Evolutionary conservation across 768 basidiomycete species (phyloP).

Genomic region (Amanita jacksonii): DNA sequence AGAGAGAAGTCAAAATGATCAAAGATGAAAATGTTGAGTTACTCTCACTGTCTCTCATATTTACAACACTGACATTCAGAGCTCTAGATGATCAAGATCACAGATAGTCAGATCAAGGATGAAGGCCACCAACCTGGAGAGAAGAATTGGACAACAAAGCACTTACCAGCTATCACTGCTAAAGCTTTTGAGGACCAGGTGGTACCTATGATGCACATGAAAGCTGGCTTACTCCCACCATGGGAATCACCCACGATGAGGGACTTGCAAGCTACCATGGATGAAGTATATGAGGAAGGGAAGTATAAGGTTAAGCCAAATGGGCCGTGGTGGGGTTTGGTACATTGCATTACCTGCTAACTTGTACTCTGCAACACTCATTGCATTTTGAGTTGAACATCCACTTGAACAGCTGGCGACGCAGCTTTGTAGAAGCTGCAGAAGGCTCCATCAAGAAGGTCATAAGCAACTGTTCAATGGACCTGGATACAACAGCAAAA

Average conservation of each 20-base stretch:
- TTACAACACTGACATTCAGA: too few relatives aligned
- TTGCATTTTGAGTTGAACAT: not conserved
- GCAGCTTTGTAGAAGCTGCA: not conserved
- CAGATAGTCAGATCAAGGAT: too few relatives aligned
- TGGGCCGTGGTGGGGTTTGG: not conserved
- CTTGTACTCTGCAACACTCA: not conserved
- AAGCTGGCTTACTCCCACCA: not conserved
- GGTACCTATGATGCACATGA: not conserved
- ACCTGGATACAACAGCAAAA: not conserved
- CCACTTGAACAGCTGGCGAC: not conserved
- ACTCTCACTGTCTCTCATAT: not conserved
- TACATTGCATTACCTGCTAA: not conserved
- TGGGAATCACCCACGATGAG: not conserved
- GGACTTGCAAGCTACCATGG: not conserved
- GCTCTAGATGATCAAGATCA: too few relatives aligned
- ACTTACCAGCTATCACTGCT: not conserved
- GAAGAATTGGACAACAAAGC: not conserved
- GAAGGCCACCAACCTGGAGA: too few relatives aligned
- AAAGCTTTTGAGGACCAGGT: not conserved
- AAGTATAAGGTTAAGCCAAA: not conserved
- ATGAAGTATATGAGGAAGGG: not conserved
- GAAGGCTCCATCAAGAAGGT: not conserved
- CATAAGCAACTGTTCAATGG: not conserved
- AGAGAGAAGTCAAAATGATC: not conserved
- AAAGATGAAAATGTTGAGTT: not conserved